These are phyloP conservation scores for Phytopythium vexans DNA, from an alignment of 352 stramenopile genomes.

Conservation along the genomic window DNA sequence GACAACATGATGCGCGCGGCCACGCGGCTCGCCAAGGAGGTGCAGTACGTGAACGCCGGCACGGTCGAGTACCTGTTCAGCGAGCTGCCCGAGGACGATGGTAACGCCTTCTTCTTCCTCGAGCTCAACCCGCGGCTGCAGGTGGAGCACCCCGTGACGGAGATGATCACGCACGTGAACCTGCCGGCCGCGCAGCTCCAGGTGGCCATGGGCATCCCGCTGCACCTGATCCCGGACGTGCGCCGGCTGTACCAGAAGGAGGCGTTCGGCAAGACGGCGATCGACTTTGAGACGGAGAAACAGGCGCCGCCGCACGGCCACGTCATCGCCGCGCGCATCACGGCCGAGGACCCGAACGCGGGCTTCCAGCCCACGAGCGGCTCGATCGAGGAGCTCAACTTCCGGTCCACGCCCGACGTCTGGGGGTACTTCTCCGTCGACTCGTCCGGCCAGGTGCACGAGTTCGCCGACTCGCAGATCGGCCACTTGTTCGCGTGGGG, in stretches of 20 bases:
- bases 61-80: slow-evolving; percentile 99
- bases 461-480: slow-evolving; percentile 99
- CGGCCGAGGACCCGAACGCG: slow-evolving; percentile 98
- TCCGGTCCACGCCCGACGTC: slow-evolving; percentile 97
- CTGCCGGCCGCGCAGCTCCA: slow-evolving; percentile 96
- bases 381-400: slow-evolving; percentile 99
- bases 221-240: slow-evolving; percentile 98
- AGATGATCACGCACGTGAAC: slow-evolving; percentile 99
- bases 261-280: slow-evolving; percentile 88
- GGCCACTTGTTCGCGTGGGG: slow-evolving; percentile 99
- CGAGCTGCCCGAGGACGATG: slow-evolving; percentile 87
- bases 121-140: slow-evolving; percentile 99
- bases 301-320: slow-evolving; percentile 88
- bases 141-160: slow-evolving; percentile 98
- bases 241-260: slow-evolving; percentile 96
- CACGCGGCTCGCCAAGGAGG: slow-evolving; percentile 96
- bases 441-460: slow-evolving; percentile 98
- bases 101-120: slow-evolving; percentile 98
- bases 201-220: slow-evolving; percentile 99
- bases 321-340: slow-evolving; percentile 99
- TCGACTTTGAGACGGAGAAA: slow-evolving; percentile 95
- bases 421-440: slow-evolving; percentile 99
- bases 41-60: slow-evolving; percentile 98
- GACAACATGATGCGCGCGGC: slow-evolving; percentile 98
- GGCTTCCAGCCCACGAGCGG: slow-evolving; percentile 98